phyloP scores from a whole-genome alignment of 2,329 filamentous ascomycete genomes.

The Nemania sp. region DNA sequence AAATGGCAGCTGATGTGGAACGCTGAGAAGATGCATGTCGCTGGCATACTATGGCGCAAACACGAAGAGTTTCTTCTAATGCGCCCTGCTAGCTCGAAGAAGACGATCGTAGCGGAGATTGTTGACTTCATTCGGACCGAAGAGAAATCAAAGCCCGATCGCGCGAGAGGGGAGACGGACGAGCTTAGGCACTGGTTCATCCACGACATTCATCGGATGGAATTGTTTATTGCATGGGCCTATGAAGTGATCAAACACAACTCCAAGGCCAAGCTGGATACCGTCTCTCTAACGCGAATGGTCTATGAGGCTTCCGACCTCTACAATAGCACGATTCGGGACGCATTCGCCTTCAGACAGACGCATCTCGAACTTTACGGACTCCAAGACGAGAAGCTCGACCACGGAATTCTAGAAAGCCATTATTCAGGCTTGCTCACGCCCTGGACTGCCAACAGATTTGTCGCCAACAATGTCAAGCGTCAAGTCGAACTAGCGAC shows the following conservation, averaged over 20 bases:
- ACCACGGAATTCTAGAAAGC: slow-evolving; percentile 64
- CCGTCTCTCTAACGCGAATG: slow-evolving; percentile 57
- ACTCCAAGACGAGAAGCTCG: slow-evolving; percentile 67
- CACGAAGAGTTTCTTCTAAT: slow-evolving; percentile 72
- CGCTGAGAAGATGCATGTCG: slow-evolving; percentile 87
- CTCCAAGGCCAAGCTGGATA: slow-evolving; percentile 65
- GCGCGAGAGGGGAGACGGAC: slow-evolving; percentile 73
- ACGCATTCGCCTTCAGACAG: slow-evolving; percentile 71
- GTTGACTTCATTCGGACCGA: slow-evolving; percentile 77
- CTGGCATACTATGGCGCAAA: slow-evolving; percentile 76
- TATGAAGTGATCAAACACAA: slow-evolving; percentile 76
- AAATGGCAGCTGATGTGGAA: slow-evolving; percentile 85
- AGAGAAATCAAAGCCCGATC: slow-evolving; percentile 70
- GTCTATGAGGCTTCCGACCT: slow-evolving; percentile 70
- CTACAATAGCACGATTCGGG: slow-evolving; percentile 71
- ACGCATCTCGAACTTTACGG: slow-evolving; percentile 74
- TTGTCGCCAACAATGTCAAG: slow-evolving; percentile 64
- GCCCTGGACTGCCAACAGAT: slow-evolving; percentile 81
- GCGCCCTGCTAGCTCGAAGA: slow-evolving; percentile 63
- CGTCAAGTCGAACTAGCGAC: slow-evolving; percentile 63
- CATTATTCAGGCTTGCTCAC: slow-evolving; percentile 73
- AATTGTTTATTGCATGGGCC: slow-evolving; percentile 78
- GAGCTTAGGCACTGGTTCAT: slow-evolving; percentile 86
- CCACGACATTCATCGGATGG: slow-evolving; percentile 72
- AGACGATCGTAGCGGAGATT: slow-evolving; percentile 73